Evolutionary conservation across 78 protist species (phyloP), one percentile per base, ranked within the genome.

Genomic region (Dictyostelium brefeldianum): DNA sequence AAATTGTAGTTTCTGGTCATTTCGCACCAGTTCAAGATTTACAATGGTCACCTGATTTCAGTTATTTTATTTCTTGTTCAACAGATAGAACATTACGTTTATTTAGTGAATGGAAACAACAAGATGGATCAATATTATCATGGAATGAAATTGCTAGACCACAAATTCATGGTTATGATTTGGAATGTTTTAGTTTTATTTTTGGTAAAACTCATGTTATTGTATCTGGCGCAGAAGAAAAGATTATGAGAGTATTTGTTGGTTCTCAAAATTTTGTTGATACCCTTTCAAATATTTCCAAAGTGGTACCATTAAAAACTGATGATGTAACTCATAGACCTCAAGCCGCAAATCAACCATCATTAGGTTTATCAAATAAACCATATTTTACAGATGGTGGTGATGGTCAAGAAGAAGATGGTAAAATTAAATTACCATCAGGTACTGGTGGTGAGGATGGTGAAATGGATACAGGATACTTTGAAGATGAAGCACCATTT

Each of bases 131-230:
- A 62, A 10, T 59, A 6, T 59, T 74, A 3, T 62, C 80, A 29
- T 92, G 91, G 94, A 47, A 79, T 43, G 96, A 92, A 27, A 79
- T 84, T 29, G 96, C 94, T 8, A 65, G 96, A 65, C 96, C 96
- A 14, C 93, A 80, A 51, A 79, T 92, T 22, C 96, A 92, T 50
- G 96, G 96, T n/a, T 87, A 92, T 27, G 96, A 92, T 75, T 77
- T 92, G 31, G 87, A 77, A 48, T 83, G 94, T 15, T 78, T 92
- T n/a, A 59, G 92, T 4, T 92, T 92, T 83, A 27, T 92, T 54
- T 17, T 59, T 53, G 56, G 62, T 20, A 84, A 75, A 53, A 36
- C 89, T 10, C 96, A 92, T 36, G 80, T 75, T 7, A 27, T 92
- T 1, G 91, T 92, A 9, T 75, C 94, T 4, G 96, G 94, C 50